Base-by-base conservation (phyloP, 352 stramenopile species). In the Globisporangium perplexum region DNA sequence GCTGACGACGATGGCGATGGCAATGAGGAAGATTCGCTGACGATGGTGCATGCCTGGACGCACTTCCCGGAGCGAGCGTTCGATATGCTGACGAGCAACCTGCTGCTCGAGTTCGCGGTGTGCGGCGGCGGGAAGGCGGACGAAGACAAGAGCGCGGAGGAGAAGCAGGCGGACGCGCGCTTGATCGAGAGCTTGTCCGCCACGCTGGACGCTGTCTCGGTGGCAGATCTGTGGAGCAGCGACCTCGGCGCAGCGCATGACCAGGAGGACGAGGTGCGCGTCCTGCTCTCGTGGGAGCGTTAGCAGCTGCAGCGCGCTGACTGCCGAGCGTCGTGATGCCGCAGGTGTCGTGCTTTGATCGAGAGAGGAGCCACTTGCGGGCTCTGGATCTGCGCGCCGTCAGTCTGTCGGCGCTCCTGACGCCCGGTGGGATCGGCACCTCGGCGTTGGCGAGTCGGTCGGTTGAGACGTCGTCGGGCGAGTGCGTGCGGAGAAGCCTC, bases 21-120 rank as follows among this genome's bases (percentile, higher is more conserved):
- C 3, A 5, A 30, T 2, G 26, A 30, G 26, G 26, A 30, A 38
- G 18, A 20, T 7, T n/a, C n/a, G 33, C 20, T 30, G 2, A 44
- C 35, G 30, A 41, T 57, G 28, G 60, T 86, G 15, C 76, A 74
- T 43, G 77, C 64, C 33, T 90, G 74, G 76, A 77, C 72, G 39
- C 52, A 53, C 5, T 85, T 65, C 64, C 53, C 60, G 5, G 26
- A 36, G 35, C 67, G 74, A 20, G 76, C 65, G 10, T 86, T 88
- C 39, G 79, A 90, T 55, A 57, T 82, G 43, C 22, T 86, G n/a
- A 62, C 63, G 15, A 87, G 72, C 59, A 90, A 86, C 50, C 67
- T 88, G 42, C 47, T 90, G 17, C 22, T 23, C 10, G 72, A 77
- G 43, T 49, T 90, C 36, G 56, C 46, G 24, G 59, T n/a, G 4